phyloP scores from a whole-genome alignment of 1,284 basidiomycete genomes.

The Butyriboletus appendiculatus region DNA sequence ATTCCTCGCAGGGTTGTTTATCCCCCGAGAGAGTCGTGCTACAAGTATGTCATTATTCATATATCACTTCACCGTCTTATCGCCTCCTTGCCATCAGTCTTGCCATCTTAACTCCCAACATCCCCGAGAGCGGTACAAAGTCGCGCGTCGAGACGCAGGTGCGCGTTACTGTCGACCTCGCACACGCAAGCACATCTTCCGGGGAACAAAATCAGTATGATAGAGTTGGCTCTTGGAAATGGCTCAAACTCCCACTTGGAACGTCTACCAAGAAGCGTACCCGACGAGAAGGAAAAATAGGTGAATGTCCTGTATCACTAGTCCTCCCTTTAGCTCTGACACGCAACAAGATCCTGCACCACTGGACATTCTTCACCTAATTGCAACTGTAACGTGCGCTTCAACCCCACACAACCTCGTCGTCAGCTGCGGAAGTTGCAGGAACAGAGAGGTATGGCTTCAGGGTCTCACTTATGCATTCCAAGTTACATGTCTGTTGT shows the following conservation, averaged over 20 bases:
- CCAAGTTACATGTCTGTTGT: conserved; percentile 7
- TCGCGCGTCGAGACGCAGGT: conserved; percentile 94
- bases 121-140: conserved; percentile 86
- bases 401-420: conserved; percentile 79
- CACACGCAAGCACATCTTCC: conserved; percentile 61
- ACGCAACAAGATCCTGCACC: conserved; percentile 61
- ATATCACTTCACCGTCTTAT: conserved; percentile 22
- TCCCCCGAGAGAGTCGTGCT: conserved; percentile 71
- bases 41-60: conserved; percentile 54
- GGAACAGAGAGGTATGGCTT: conserved; percentile 72
- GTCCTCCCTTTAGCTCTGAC: conserved; percentile 19
- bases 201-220: conserved; percentile 64
- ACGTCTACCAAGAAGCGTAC: conserved; percentile 82
- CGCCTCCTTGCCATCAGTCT: conserved; percentile 45
- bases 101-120: conserved; percentile 79
- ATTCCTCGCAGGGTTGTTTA: conserved; percentile 58
- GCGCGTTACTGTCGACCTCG: conserved; percentile 76
- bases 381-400: conserved; percentile 68
- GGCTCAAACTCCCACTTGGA: conserved; percentile 74
- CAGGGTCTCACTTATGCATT: conserved; percentile 6
- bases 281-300: conserved; percentile 85
- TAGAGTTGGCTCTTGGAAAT: conserved; percentile 81
- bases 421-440: conserved; percentile 82
- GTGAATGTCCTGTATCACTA: conserved; percentile 40
- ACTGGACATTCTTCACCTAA: conserved; percentile 71